Base-by-base conservation (phyloP, 768 basidiomycete species). In the Peribolospora baueri region DNA sequence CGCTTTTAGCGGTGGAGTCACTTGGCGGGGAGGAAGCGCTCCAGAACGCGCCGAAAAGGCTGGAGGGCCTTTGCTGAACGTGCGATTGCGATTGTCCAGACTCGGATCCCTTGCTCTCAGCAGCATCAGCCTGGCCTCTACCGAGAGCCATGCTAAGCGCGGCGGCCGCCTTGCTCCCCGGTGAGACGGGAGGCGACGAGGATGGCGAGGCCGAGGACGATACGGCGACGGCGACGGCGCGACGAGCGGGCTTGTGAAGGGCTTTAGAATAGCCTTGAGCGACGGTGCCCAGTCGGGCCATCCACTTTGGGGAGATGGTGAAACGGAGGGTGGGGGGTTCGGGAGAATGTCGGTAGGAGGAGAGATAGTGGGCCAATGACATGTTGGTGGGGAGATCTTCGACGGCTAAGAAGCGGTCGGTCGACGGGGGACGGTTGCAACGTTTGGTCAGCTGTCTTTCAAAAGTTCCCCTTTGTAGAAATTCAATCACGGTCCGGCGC, bases 181-280 rank as follows among this genome's bases (percentile, higher is more conserved):
- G 36, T 2, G 7, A 38, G 6, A 39, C 38, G 3, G 46, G 14
- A 37, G 36, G 38, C 38, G 39, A 11, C 7, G 50, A 51, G 7
- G 41, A 38, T 3, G 51, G 50, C 50, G 46, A 3, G 59, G 53
- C 13, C 47, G 51, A 25, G 46, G 42, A 5, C 43, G 46, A 9
- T 46, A 60, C 3, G 14, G 50, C 62, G 43, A 57, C 1, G 7
- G 53, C 52, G 53, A 58, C 48, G 10, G 60, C 14, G 61, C 68
- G 1, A 73, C 72, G 39, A 64, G 60, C 3, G 67, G 61, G n/a
- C 69, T 67, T 59, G 72, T 13, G 47, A 46, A 71, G 1, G 71
- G 69, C 59, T 3, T 54, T 48, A 6, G 61, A 42, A 7, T 61
- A 55, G 43, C 53, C 48, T 37, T 56, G 51, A 0, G 61, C 52